Evolutionary conservation across 2,329 filamentous ascomycete species (phyloP), one percentile per base, ranked within the genome.

Genomic region (Furcasterigmium sp.): DNA sequence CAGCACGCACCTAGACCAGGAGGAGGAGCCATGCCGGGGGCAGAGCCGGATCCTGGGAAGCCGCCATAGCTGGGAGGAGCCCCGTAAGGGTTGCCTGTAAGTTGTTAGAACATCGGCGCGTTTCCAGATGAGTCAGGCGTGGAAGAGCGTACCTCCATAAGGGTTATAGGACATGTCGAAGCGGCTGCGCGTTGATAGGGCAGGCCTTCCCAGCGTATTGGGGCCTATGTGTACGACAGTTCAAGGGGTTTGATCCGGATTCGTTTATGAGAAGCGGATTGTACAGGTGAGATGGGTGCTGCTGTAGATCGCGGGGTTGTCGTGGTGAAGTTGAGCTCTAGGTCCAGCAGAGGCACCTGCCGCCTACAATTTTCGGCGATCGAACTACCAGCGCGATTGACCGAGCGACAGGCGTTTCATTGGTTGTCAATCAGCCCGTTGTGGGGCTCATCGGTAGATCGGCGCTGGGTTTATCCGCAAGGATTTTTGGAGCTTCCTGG

Each of bases 1-100:
- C 32, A 17, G 7, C 32, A 25, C 78, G 65, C 76, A 91, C 89
- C 87, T 78, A 90, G 81, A 67, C 87, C 88, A 55, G 89, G 87
- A 56, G 87, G 86, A 55, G 84, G 81, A 52, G 80, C 84, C 79
- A 89, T 84, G 46, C 82, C 83, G 45, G 84, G 84, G 39, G 80
- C 72, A 13, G 67, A 61, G 45, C 68, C 67, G 44, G 75, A 71
- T 52, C 76, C 78, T 47, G 85, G 84, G 56, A 87, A 90, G 44
- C 74, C 75, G 52, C 79, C 80, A 68, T 85, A 94, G 53, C 80
- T 78, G 41, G 87, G 86, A 57, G 86, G 84, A 46, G 80, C 76
- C 56, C 84, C 86, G 71, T 90, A 95, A 39, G 80, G 78, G 62
- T 72, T 73, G 38, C 56, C 59, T 60, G 44, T 9, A 25, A 36